These are phyloP conservation scores for Phialophora macrospora DNA, from an alignment of 2,329 filamentous ascomycete species.

Conservation along the genomic window DNA sequence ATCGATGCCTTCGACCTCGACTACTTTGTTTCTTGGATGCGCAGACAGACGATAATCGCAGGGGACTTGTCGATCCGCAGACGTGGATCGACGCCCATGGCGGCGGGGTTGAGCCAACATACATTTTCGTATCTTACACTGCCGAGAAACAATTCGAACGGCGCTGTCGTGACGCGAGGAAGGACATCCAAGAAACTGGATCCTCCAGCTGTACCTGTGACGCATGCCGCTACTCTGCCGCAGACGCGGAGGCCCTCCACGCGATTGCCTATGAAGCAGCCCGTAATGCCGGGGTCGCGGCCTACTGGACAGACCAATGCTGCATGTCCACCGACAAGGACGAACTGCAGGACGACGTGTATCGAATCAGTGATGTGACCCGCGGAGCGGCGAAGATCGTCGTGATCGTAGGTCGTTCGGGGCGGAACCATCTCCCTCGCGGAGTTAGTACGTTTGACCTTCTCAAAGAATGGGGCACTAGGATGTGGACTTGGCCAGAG, in stretches of 20 bases:
- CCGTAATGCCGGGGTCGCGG: slow-evolving; percentile 45
- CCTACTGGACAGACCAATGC: slow-evolving; percentile 53
- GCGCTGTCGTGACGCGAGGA: slow-evolving; percentile 13
- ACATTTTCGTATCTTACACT: slow-evolving; percentile 31
- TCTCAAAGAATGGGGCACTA: slow-evolving; percentile 52
- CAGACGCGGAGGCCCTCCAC: slow-evolving; percentile 41
- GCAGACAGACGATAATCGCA: slow-evolving; percentile 9
- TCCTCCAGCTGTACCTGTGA: slow-evolving; percentile 21
- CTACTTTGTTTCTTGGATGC: slow-evolving; percentile 25
- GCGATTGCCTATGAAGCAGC: slow-evolving; percentile 49
- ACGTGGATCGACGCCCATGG: slow-evolving; percentile 21
- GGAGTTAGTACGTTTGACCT: slow-evolving; percentile 41
- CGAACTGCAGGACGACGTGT: slow-evolving; percentile 46
- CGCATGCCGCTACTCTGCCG: slow-evolving; percentile 8
- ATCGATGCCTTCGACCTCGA: slow-evolving; percentile 21
- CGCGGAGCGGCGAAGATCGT: slow-evolving; percentile 50
- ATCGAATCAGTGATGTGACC: slow-evolving; percentile 54
- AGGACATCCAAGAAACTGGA: slow-evolving; percentile 15
- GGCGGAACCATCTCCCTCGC: slow-evolving; percentile 30
- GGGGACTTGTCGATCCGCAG: slow-evolving; percentile 19
- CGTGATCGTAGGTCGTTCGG: slow-evolving; percentile 49
- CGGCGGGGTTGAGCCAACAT: slow-evolving; percentile 20
- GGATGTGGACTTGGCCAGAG: slow-evolving; percentile 56
- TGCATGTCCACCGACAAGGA: slow-evolving; percentile 48
- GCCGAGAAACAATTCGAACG: slow-evolving; percentile 29